Evolutionary conservation across 139 green algal genomes (phyloP), one percentile per base, ranked within the genome.

Genomic region (Chlamydomonas schloesseri): DNA sequence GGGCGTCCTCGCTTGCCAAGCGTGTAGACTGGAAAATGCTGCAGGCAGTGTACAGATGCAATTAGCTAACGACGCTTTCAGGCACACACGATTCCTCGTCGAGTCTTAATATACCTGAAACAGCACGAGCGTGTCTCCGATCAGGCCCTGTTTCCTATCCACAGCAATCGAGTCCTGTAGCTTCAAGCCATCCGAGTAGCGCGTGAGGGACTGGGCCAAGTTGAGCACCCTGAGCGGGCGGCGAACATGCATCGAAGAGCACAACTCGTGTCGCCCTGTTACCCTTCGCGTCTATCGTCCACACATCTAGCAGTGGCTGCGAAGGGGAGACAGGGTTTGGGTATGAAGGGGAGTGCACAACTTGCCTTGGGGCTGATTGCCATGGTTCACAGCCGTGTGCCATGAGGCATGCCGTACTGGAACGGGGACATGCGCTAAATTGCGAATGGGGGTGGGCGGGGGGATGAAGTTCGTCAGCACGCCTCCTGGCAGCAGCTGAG

Each of bases 1-100:
- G 57, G 21, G 18, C n/a, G 84, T 33, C 96, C 96, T 24, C 96
- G 86, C 83, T 98, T 98, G n/a, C 96, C 96, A 31, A 98, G 74
- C 0, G 96, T 98, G 91, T 96, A 98, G 0, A 97, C 93, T 3
- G 93, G 91, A 4, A 76, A 14, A 75, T 98, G 96, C 95, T 98
- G 93, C 69, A 88, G 3, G 5, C 4, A 29, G 67, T 17, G 50
- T 23, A 33, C 17, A 77, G 23, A 20, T 46, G 17, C 24, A 42
- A 31, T 55, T 21, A 36, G 17, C 1, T 13, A 60, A 42, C 24
- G 53, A 75, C 17, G 18, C 31, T 5, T 11, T 46, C n/a, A n/a
- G n/a, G 28, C 28, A 79, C 3, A 58, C 28, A 79, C 5, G 50
- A 77, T 64, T 21, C 70, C 28, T 71, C 10, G 20, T 6, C 37